phyloP scores from a whole-genome alignment of 2,329 filamentous ascomycete species.

The Chaetomium sp. region DNA sequence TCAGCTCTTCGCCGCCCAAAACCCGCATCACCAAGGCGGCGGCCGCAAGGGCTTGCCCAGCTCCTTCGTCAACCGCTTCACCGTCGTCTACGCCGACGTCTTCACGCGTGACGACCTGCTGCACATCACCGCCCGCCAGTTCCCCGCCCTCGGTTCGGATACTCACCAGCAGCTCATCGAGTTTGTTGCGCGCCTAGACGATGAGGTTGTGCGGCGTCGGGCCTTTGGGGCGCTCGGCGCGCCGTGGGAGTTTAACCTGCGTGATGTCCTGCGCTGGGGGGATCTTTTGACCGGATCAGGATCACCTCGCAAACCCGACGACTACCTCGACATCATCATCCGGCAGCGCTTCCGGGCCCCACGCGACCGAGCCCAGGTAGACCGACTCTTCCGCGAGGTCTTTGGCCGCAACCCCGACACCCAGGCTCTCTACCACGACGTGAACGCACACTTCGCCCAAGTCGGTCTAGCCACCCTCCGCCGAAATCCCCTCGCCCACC shows the following conservation, averaged over 20 bases:
- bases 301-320: constrained; percentile 52
- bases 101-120: constrained; percentile 76
- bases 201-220: constrained; percentile 55
- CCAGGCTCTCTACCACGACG: constrained; percentile 66
- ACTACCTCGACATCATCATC: constrained; percentile 78
- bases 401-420: constrained; percentile 49
- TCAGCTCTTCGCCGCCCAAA: constrained; percentile 93
- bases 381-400: constrained; percentile 57
- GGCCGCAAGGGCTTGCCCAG: constrained; percentile 89
- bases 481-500: constrained; percentile 51
- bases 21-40: constrained; percentile 94
- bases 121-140: constrained; percentile 73
- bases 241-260: constrained; percentile 94
- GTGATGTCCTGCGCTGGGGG: constrained; percentile 85
- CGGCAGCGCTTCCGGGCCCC: constrained; percentile 77
- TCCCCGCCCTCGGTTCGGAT: constrained; percentile 53
- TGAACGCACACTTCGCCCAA: constrained; percentile 62
- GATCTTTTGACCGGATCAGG: constrained; percentile 58
- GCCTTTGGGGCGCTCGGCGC: constrained; percentile 58
- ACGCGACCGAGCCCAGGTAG: constrained; percentile 60
- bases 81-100: constrained; percentile 92
- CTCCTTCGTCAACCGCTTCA: constrained; percentile 97
- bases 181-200: constrained; percentile 76
- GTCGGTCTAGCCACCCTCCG: constrained; percentile 68
- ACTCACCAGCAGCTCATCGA: constrained; percentile 63